phyloP scores from a whole-genome alignment of 2,329 filamentous ascomycete species.

The Talaromyces albobiverticillius region DNA sequence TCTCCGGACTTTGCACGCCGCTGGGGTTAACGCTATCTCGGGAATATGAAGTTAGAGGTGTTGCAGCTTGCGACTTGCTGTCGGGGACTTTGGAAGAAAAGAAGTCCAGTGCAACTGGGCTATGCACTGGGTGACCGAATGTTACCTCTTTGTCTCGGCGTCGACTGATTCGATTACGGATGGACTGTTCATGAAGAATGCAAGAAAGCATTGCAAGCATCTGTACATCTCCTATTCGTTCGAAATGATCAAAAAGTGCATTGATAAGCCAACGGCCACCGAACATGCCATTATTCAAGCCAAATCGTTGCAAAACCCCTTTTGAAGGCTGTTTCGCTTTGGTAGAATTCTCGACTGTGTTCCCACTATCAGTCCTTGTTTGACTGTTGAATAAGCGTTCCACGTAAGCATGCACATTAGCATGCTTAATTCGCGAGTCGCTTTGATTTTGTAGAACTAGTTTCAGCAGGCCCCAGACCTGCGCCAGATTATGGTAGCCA shows the following conservation, averaged over 20 bases:
- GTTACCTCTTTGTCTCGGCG: conserved; percentile 16
- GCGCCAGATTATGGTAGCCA: conserved; percentile 68
- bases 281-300: conserved; percentile 58
- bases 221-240: conserved; percentile 59
- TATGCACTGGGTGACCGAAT: conserved; percentile 42
- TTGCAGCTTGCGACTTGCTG: conserved; percentile 40
- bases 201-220: conserved; percentile 66
- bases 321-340: conserved; percentile 33
- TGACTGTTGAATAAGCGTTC: conserved; percentile 55
- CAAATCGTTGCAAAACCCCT: conserved; percentile 6
- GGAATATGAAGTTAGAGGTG: conserved; percentile 31
- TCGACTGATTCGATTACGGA: conserved; percentile 28
- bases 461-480: conserved; percentile 79
- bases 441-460: conserved; percentile 75
- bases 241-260: conserved; percentile 58
- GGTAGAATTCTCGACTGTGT: conserved; percentile 27
- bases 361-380: conserved; percentile 32
- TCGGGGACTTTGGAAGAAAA: conserved; percentile 41
- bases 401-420: conserved; percentile 68
- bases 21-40: conserved; percentile 28
- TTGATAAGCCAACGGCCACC: conserved; percentile 56
- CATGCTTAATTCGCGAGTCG: conserved; percentile 62
- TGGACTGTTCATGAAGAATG: conserved; percentile 53
- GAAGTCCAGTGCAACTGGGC: conserved; percentile 47
- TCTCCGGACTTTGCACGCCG: conserved; percentile 45